Percentiles rank a stretch among this genome's conserved stretches.
Conservation (phyloP, 805 yeast species). For the Cephaloascus fragrans region DNA sequence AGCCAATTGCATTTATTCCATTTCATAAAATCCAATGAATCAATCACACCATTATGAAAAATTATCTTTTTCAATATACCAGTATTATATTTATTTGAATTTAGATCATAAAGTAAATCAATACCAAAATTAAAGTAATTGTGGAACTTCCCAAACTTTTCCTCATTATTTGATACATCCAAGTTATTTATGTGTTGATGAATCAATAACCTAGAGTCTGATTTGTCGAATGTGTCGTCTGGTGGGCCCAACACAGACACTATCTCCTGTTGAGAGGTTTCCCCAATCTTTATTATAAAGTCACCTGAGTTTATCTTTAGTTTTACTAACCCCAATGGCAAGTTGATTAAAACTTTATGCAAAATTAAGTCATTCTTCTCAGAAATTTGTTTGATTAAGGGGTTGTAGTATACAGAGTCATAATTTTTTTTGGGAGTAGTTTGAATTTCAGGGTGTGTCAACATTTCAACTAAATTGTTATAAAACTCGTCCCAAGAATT, state of each 20-base stretch:
- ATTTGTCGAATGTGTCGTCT: slow-evolving; percentile 36
- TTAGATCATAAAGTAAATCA: slow-evolving; percentile 41
- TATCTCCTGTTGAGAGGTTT: slow-evolving; percentile 39
- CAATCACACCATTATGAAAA: slow-evolving; percentile 43
- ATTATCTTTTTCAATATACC: slow-evolving; percentile 35
- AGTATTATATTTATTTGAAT: slow-evolving; percentile 10
- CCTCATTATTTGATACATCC: slow-evolving; percentile 1
- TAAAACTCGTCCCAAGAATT: slow-evolving; percentile 20
- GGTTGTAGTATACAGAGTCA: neutral
- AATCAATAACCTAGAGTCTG: slow-evolving; percentile 31
- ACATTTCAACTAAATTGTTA: slow-evolving; percentile 1
- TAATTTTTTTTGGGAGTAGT: neutral
- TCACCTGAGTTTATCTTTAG: slow-evolving; percentile 10
- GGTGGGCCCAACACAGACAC: slow-evolving; percentile 45
- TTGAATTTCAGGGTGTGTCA: neutral
- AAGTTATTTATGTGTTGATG: slow-evolving; percentile 18
- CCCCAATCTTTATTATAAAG: slow-evolving; percentile 21
- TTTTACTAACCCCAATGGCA: slow-evolving; percentile 12
- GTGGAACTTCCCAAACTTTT: slow-evolving; percentile 30
- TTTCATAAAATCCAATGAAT: slow-evolving; percentile 41
- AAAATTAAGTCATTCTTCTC: neutral
- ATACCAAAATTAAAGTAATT: slow-evolving; percentile 47
- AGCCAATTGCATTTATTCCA: slow-evolving; percentile 43
- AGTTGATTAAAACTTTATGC: slow-evolving; percentile 6
- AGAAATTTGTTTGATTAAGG: neutral